These are phyloP conservation scores for Collariella sp. DNA, from an alignment of 495 filamentous ascomycete genomes.

Conservation along the genomic window DNA sequence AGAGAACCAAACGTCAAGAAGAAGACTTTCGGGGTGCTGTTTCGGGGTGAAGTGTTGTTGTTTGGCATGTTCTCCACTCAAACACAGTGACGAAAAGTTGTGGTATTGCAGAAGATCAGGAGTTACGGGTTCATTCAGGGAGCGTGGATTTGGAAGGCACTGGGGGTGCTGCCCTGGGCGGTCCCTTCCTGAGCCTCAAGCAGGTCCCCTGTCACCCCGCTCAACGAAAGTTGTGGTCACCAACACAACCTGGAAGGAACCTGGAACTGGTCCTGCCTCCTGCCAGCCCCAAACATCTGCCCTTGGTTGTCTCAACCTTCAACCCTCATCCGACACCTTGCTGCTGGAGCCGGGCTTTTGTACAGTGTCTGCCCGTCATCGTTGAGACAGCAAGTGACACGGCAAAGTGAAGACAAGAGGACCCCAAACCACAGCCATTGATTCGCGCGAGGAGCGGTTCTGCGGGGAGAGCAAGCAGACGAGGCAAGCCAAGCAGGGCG, in stretches of 20 bases:
- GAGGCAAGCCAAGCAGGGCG: neutral
- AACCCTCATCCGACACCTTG: neutral
- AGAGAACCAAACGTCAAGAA: no score
- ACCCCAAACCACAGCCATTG: neutral
- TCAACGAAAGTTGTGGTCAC: slow-evolving; percentile 8
- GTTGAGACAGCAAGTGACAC: neutral
- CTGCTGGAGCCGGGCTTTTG: neutral
- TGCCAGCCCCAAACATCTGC: neutral
- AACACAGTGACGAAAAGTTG: no score
- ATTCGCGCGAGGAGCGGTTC: slow-evolving; percentile 9
- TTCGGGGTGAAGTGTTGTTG: no score
- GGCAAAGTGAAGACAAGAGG: neutral
- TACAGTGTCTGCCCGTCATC: neutral
- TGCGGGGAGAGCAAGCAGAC: neutral
- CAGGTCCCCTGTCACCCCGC: slow-evolving; percentile 11
- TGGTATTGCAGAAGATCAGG: no score
- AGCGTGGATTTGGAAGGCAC: no score
- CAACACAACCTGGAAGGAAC: slow-evolving; percentile 7
- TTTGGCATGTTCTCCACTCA: neutral
- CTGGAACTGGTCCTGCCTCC: neutral
- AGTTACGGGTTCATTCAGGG: no score
- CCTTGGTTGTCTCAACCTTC: neutral
- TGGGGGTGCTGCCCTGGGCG: no score
- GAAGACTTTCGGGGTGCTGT: no score
- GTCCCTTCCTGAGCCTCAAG: neutral